phyloP scores from a whole-genome alignment of 768 basidiomycete species.

The Rhodotorula sphaerocarpa region DNA sequence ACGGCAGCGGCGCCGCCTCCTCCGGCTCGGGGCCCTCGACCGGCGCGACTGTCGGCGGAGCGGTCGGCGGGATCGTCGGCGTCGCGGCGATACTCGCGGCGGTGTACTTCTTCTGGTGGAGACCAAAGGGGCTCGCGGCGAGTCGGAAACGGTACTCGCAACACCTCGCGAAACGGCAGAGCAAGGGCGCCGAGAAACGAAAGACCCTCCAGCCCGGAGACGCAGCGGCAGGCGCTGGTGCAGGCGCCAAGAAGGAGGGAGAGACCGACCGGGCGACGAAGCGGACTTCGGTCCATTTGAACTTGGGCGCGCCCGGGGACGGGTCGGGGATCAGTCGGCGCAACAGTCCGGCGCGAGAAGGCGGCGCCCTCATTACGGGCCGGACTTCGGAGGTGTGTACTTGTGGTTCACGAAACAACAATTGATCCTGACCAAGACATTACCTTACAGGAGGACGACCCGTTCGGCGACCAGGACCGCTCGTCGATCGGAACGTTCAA shows the following conservation, averaged over 20 bases:
- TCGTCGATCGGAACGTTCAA: constrained; percentile 29
- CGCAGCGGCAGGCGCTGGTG: not conserved
- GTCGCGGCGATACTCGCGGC: constrained; percentile 25
- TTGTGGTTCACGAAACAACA: not conserved
- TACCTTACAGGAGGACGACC: constrained; percentile 26
- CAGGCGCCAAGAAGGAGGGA: not conserved
- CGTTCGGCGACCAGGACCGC: constrained; percentile 37
- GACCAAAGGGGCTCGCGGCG: constrained; percentile 22
- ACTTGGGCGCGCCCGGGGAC: constrained; percentile 1
- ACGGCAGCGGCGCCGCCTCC: not conserved
- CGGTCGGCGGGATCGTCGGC: constrained; percentile 37
- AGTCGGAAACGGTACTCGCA: constrained; percentile 26
- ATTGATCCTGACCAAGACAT: not conserved
- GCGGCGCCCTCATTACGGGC: constrained; percentile 4
- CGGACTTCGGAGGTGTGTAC: constrained; percentile 20
- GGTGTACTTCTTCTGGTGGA: constrained; percentile 40
- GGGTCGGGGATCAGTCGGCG: constrained; percentile 4
- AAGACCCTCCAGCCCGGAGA: not conserved
- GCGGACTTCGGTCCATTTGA: constrained; percentile 25
- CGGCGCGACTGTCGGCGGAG: constrained; percentile 34
- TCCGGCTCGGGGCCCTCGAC: constrained; percentile 2
- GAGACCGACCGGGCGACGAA: constrained; percentile 11
- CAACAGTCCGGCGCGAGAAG: constrained; percentile 1
- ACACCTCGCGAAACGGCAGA: constrained; percentile 23
- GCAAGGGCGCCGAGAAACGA: constrained; percentile 14